Conservation (phyloP, 2,329 filamentous ascomycete genomes). For the Neoscytalidium dimidiatum region DNA sequence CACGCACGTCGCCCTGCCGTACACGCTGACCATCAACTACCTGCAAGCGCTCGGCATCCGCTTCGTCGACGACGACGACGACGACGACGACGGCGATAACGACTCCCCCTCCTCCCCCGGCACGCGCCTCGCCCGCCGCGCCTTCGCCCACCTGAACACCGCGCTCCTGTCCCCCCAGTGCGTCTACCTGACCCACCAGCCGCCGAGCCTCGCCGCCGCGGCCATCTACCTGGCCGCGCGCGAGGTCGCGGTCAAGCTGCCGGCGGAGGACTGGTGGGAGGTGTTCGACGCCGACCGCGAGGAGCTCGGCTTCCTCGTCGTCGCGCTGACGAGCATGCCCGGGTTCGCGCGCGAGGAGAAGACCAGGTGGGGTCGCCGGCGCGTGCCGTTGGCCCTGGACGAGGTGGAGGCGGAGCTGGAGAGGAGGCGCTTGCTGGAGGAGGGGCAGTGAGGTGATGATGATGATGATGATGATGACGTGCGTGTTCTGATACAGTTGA, state of each 20-base stretch:
- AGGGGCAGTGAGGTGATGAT: slow-evolving; percentile 7
- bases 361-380: slow-evolving; percentile 52
- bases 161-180: slow-evolving; percentile 84
- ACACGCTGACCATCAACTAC: slow-evolving; percentile 86
- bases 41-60: slow-evolving; percentile 82
- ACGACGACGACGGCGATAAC: too few species aligned
- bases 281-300: slow-evolving; percentile 95
- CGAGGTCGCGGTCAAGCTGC: slow-evolving; percentile 75
- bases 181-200: slow-evolving; percentile 90
- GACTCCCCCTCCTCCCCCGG: too few species aligned
- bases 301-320: slow-evolving; percentile 88
- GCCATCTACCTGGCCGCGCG: slow-evolving; percentile 87
- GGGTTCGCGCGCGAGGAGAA: slow-evolving; percentile 65
- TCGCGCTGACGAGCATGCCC: slow-evolving; percentile 78
- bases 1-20: slow-evolving; percentile 81
- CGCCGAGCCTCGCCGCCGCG: slow-evolving; percentile 78
- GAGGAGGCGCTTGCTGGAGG: slow-evolving; percentile 43
- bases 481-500: background rate
- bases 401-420: slow-evolving; percentile 63
- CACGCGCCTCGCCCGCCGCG: slow-evolving; percentile 61
- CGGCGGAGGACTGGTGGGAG: slow-evolving; percentile 92
- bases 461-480: background rate
- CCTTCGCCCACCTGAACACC: slow-evolving; percentile 80
- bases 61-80: slow-evolving; percentile 27
- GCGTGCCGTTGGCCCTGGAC: slow-evolving; percentile 61